Conservation (phyloP, 2,329 filamentous ascomycete species). For the Scedosporium aurantiacum region DNA sequence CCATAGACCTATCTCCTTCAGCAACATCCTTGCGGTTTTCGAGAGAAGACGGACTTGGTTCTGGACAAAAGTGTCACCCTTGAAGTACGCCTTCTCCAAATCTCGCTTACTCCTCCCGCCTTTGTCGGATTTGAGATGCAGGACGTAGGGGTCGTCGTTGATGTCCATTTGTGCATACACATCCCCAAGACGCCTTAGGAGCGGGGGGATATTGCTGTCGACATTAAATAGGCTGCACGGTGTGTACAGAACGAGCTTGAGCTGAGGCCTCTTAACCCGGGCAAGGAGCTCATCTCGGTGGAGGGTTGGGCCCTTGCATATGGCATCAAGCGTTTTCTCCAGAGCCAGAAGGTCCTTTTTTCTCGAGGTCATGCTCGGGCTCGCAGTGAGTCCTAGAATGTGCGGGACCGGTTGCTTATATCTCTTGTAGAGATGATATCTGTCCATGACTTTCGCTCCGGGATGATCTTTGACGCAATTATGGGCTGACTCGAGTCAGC, state of each 20-base stretch:
- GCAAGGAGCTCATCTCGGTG: slow-evolving; percentile 60
- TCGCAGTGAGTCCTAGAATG: slow-evolving; percentile 73
- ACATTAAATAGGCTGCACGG: background rate
- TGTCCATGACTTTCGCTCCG: slow-evolving; percentile 59
- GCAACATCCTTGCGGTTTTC: slow-evolving; percentile 37
- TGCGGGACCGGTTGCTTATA: slow-evolving; percentile 38
- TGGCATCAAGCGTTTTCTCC: slow-evolving; percentile 59
- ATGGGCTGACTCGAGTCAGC: slow-evolving; percentile 44
- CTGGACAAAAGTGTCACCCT: slow-evolving; percentile 37
- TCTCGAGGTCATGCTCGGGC: slow-evolving; percentile 55
- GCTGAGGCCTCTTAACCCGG: slow-evolving; percentile 54
- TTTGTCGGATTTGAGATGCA: slow-evolving; percentile 30
- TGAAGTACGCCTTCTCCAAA: slow-evolving; percentile 28
- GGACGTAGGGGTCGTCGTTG: slow-evolving; percentile 47
- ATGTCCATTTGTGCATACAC: slow-evolving; percentile 38
- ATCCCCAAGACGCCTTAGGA: background rate
- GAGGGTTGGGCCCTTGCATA: slow-evolving; percentile 55
- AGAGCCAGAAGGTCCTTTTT: slow-evolving; percentile 45
- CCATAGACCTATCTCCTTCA: slow-evolving; percentile 53
- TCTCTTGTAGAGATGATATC: slow-evolving; percentile 45
- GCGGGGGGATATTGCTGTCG: background rate
- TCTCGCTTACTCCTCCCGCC: slow-evolving; percentile 27
- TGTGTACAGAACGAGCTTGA: slow-evolving; percentile 28
- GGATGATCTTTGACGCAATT: slow-evolving; percentile 56
- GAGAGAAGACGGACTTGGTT: slow-evolving; percentile 46